Percentiles rank a stretch among this genome's conserved stretches.
These are phyloP conservation scores for Plantago coronopus DNA, from an alignment of 305 asterid genomes.

Conservation along the genomic window DNA sequence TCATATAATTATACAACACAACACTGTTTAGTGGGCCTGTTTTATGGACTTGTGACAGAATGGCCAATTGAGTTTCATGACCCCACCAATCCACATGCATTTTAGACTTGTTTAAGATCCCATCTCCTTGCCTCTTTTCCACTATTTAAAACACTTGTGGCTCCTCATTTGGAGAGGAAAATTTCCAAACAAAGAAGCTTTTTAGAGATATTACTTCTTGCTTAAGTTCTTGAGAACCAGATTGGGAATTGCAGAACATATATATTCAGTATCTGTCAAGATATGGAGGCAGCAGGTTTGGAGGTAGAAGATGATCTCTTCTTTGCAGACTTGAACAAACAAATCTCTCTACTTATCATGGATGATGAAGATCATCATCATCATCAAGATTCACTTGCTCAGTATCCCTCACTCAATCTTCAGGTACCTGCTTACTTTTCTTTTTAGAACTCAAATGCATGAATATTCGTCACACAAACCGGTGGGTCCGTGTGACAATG, in stretches of 20 bases:
- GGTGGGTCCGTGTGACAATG: neutral
- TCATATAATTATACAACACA: neutral
- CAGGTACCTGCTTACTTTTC: conserved; percentile 31
- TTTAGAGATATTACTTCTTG: conserved; percentile 6
- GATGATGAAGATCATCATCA: conserved; percentile 55
- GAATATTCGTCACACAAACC: too few species aligned
- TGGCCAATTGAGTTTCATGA: conserved; percentile 38
- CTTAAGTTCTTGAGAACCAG: neutral
- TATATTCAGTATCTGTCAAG: too few species aligned
- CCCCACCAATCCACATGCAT: conserved; percentile 59
- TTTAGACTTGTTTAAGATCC: conserved; percentile 30
- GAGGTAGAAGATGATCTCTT: conserved; percentile 78
- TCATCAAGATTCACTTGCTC: conserved; percentile 33
- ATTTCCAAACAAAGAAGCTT: neutral
- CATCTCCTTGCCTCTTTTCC: conserved; percentile 28
- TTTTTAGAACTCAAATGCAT: neutral
- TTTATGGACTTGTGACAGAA: conserved; percentile 35
- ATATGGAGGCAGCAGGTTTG: conserved; percentile 48
- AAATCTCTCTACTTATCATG: conserved; percentile 75
- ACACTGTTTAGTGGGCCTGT: conserved; percentile 37
- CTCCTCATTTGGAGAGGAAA: conserved; percentile 27
- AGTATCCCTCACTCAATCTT: conserved; percentile 38
- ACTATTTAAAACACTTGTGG: conserved; percentile 36
- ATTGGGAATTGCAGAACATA: neutral
- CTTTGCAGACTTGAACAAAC: conserved; percentile 77